Conservation (phyloP, 208 protist genomes). For the Crithidia thermophila region DNA sequence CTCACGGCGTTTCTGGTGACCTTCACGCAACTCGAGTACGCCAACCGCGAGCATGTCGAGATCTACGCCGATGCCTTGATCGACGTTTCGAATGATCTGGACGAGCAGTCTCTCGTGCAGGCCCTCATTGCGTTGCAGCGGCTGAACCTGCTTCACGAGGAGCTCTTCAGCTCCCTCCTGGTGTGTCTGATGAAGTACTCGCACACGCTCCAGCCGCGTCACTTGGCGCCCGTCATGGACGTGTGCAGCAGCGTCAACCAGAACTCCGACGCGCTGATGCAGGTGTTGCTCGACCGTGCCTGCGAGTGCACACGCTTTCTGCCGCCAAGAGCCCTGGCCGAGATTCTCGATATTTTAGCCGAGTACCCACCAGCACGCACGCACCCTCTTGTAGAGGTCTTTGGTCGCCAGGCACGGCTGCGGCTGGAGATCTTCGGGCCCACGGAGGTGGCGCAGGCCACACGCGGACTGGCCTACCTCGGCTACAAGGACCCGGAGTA, state of each 20-base stretch:
- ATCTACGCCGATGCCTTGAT: constrained; percentile 89
- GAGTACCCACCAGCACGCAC: constrained; percentile 75
- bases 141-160: constrained; percentile 72
- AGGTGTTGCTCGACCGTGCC: constrained; percentile 56
- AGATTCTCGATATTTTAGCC: constrained; percentile 67
- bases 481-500: constrained; percentile 76
- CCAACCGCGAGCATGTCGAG: constrained; percentile 75
- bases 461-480: constrained; percentile 69
- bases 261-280: constrained; percentile 70
- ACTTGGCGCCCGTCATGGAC: constrained; percentile 80
- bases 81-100: constrained; percentile 66
- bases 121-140: constrained; percentile 71
- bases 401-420: constrained; percentile 72
- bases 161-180: constrained; percentile 61
- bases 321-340: constrained; percentile 59
- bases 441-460: constrained; percentile 43
- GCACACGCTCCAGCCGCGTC: constrained; percentile 41
- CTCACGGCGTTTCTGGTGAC: constrained; percentile 69
- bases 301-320: constrained; percentile 70
- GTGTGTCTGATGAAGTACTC: constrained; percentile 48
- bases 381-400: constrained; percentile 63
- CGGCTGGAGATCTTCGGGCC: constrained; percentile 79
- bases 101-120: constrained; percentile 70
- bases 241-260: constrained; percentile 74
- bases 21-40: constrained; percentile 70